Evolutionary conservation across 2,329 filamentous ascomycete genomes (phyloP).

Genomic region (Talaromyces verruculosus): DNA sequence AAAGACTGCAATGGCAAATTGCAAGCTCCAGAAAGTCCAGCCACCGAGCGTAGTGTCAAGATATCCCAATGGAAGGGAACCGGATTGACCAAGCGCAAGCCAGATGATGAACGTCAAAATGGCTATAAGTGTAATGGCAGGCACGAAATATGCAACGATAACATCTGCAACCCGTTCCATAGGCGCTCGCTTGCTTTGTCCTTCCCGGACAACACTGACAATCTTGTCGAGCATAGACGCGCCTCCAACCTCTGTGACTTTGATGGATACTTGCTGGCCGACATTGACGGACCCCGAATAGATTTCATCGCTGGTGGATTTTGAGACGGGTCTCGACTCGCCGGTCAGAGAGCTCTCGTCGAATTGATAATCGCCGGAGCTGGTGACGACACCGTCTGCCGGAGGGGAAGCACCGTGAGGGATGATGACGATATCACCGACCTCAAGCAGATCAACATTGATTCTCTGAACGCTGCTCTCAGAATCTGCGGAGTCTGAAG

Average conservation of each 20-base stretch:
- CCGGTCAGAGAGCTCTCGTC: conserved; percentile 86
- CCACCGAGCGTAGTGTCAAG: conserved; percentile 49
- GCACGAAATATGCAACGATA: conserved; percentile 52
- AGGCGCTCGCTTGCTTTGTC: conserved; percentile 51
- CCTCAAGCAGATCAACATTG: conserved; percentile 67
- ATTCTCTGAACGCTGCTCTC: conserved; percentile 46
- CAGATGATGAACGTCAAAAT: conserved; percentile 50
- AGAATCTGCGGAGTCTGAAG: conserved; percentile 21
- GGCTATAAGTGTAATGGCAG: conserved; percentile 50
- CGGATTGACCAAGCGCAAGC: conserved; percentile 47
- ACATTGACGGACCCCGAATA: conserved; percentile 51
- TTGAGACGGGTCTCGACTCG: conserved; percentile 49
- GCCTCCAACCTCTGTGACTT: conserved; percentile 47
- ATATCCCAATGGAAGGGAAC: conserved; percentile 51
- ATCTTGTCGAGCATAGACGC: conserved; percentile 54
- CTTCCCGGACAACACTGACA: conserved; percentile 50
- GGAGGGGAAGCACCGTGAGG: conserved; percentile 80
- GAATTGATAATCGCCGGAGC: conserved; percentile 63
- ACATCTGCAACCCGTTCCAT: conserved; percentile 50
- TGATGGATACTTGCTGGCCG: conserved; percentile 46
- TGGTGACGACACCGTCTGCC: conserved; percentile 68
- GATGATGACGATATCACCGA: conserved; percentile 72
- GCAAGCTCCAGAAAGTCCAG: conserved; percentile 56
- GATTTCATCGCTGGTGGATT: conserved; percentile 43
- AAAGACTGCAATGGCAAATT: conserved; percentile 78